Conservation (phyloP, 176 grass and related monocot species). For the Tuctoria greenei region DNA sequence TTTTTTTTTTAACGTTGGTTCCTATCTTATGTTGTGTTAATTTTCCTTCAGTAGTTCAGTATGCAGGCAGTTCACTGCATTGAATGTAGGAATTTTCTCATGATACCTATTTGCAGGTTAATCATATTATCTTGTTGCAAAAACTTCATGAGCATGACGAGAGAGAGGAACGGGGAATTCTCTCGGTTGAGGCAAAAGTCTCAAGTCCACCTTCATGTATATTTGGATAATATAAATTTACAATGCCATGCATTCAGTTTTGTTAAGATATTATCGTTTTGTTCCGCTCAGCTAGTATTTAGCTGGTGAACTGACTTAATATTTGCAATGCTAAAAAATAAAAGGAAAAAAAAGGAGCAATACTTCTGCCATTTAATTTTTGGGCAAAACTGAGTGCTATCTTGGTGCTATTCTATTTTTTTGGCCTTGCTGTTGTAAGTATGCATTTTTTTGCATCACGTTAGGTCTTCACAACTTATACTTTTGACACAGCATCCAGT, state of each 20-base stretch:
- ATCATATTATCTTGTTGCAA: background rate
- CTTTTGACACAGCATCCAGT: constrained; percentile 32
- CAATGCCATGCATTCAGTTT: background rate
- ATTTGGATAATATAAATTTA: background rate
- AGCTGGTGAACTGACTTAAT: background rate
- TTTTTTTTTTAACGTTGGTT: background rate
- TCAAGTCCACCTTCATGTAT: background rate
- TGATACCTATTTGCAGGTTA: background rate
- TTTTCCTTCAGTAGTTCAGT: background rate
- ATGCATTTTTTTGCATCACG: constrained; percentile 10
- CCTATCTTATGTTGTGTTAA: background rate
- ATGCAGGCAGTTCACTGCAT: background rate
- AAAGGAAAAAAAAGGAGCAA: background rate
- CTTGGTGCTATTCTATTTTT: constrained; percentile 5
- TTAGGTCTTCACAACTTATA: constrained; percentile 4
- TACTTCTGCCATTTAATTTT: background rate
- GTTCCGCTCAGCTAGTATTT: constrained; percentile 26
- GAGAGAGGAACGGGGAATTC: background rate
- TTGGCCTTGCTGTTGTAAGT: constrained; percentile 1
- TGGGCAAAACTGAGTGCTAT: constrained; percentile 14
- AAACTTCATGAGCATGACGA: background rate
- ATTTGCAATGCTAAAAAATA: background rate
- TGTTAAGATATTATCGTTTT: constrained; percentile 6
- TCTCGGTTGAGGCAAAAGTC: constrained; percentile 4
- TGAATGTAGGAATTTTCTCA: background rate